phyloP scores from a whole-genome alignment of 345 rosid genomes.

The Ceriops zippeliana region DNA sequence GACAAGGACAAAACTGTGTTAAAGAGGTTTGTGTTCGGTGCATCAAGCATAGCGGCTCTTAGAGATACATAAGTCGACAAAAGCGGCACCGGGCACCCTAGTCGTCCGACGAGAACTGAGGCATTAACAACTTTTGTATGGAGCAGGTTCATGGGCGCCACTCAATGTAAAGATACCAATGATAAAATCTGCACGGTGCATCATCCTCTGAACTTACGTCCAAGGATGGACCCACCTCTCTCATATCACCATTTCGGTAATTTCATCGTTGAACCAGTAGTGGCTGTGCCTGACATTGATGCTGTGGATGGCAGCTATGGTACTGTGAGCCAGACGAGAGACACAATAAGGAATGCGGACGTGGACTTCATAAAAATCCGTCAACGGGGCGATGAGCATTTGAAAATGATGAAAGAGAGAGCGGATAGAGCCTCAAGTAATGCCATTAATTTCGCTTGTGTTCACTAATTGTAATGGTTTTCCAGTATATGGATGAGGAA shows the following conservation, averaged over 20 bases:
- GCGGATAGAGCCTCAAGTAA: not conserved
- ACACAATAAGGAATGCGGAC: not conserved
- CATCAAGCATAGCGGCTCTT: not conserved
- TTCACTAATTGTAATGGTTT: constrained; percentile 3
- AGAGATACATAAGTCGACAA: not conserved
- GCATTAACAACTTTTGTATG: not conserved
- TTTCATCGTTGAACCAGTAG: constrained; percentile 10
- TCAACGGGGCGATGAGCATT: not conserved
- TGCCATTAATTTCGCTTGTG: not conserved
- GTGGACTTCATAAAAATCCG: not conserved
- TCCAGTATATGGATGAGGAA: constrained; percentile 13
- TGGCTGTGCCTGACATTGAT: not conserved
- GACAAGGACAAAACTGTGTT: not conserved
- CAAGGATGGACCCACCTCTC: not conserved
- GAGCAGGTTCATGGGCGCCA: not conserved
- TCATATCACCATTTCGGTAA: constrained; percentile 23
- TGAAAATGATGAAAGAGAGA: not conserved
- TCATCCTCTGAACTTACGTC: not conserved
- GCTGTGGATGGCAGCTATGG: not conserved
- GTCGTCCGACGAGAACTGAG: not conserved
- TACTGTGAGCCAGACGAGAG: constrained; percentile 5
- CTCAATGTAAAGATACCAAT: not conserved
- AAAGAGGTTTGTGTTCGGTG: not conserved
- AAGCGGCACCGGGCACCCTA: not conserved
- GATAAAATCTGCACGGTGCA: not conserved